Base-by-base conservation (phyloP, 2,329 filamentous ascomycete species). In the Coleophoma eucalyptorum region DNA sequence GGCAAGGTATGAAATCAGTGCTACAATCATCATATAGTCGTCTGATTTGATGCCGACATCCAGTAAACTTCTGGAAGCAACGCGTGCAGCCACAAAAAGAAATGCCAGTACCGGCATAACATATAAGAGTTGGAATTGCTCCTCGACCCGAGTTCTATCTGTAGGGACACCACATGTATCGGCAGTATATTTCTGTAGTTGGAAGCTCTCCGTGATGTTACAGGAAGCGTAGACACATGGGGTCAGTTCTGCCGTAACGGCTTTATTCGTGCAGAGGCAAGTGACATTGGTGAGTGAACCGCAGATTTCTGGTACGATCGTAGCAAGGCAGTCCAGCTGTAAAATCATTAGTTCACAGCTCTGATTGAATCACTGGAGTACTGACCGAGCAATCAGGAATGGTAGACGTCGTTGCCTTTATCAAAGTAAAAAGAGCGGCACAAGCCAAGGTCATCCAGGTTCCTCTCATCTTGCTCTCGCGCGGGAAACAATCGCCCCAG, bases 131-230 rank as follows among this genome's bases (percentile, higher is more conserved):
- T 26, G 42, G 31, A 44, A 26, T 32, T 44, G 42, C n/a, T 44
- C 20, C 13, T 44, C 15, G 42, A 44, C 13, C 16, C 51, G 44
- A 11, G 19, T 41, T 32, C 34, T 49, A 16, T 54, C 49, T 8
- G 43, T 50, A 2, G 18, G 69, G 2, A 65, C 67, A 31, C 65
- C 62, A 49, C 73, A 76, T 37, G 61, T 59, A 16, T 69, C 67
- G 13, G 59, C 50, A 2, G 71, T 72, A 43, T 68, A 63, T 55
- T 73, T 75, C 54, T 73, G 71, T 2, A 72, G 72, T 16, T 64
- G 69, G 21, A 73, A 50, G 10, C 64, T 60, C 41, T 73, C 65
- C 11, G 63, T 65, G 32, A 69, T 56, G 3, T 66, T 69, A 57
- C 69, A 70, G n/a, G 57, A 64, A 6, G 60, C 32, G 7, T 54